phyloP scores from a whole-genome alignment of 371 early-diverging fungal species.

The Circinella umbellata region DNA sequence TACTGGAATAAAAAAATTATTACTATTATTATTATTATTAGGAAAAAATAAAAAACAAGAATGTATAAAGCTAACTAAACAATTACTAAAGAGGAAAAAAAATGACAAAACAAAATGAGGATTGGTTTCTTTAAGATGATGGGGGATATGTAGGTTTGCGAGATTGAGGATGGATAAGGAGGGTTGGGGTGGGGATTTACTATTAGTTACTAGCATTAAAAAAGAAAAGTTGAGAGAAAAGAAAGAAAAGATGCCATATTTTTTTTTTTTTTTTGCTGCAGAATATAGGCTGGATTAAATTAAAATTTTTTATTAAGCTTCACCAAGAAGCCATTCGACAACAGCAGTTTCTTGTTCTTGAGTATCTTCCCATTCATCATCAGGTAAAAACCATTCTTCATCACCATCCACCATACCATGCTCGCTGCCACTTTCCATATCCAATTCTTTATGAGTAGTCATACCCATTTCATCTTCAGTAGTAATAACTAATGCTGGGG shows the following conservation, averaged over 20 bases:
- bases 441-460: conserved; percentile 15
- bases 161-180: no score
- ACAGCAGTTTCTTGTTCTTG: conserved; percentile 30
- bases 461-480: conserved; percentile 16
- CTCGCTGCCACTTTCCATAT: conserved; percentile 17
- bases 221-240: no score
- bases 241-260: not conserved
- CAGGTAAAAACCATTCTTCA: conserved; percentile 30
- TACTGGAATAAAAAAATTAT: not conserved
- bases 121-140: no score
- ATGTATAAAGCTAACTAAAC: no score
- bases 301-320: conserved; percentile 16
- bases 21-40: not conserved
- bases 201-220: no score
- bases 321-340: conserved; percentile 34
- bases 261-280: not conserved
- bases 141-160: no score
- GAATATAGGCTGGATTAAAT: not conserved
- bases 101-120: no score
- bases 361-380: conserved; percentile 31
- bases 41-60: not conserved
- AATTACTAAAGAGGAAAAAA: no score
- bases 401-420: conserved; percentile 26
- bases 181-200: no score
- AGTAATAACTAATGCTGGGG: conserved; percentile 27